A percentile compares a stretch with the other conserved stretches of the same genome.
These are phyloP conservation scores for Blastocystis sp. DNA, from an alignment of 352 stramenopile genomes.

Conservation along the genomic window DNA sequence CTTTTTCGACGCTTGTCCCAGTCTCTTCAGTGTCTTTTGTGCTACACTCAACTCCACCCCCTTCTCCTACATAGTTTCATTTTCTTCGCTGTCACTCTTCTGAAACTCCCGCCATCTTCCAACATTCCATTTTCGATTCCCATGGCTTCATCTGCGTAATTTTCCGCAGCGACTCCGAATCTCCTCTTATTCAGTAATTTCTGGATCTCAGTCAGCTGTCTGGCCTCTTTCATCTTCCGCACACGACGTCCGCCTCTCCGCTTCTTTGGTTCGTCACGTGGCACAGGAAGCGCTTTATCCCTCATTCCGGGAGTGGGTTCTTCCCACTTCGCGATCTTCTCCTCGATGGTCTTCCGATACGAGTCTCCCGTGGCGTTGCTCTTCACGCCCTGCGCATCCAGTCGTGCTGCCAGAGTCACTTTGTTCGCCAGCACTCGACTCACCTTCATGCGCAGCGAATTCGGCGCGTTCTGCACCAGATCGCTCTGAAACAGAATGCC, in stretches of 20 bases:
- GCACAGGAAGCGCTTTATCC: slow-evolving; percentile 90
- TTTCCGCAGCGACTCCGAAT: slow-evolving; percentile 83
- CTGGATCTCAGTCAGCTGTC: slow-evolving; percentile 92
- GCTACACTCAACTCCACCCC: background rate
- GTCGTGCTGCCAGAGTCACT: slow-evolving; percentile 80
- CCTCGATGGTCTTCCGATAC: slow-evolving; percentile 81
- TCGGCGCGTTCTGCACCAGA: slow-evolving; percentile 81
- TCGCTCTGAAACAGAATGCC: slow-evolving; percentile 87
- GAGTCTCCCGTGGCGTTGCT: slow-evolving; percentile 70
- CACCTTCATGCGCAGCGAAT: slow-evolving; percentile 84
- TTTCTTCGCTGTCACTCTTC: slow-evolving; percentile 51
- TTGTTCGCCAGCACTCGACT: slow-evolving; percentile 81
- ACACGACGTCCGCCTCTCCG: slow-evolving; percentile 84
- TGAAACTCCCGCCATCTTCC: slow-evolving; percentile 67
- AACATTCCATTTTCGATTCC: slow-evolving; percentile 86
- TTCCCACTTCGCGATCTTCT: slow-evolving; percentile 92
- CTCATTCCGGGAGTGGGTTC: slow-evolving; percentile 90
- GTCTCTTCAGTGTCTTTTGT: slow-evolving; percentile 26
- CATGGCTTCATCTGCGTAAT: slow-evolving; percentile 97
- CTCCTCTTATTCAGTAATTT: slow-evolving; percentile 89
- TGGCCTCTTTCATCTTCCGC: slow-evolving; percentile 90
- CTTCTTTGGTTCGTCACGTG: slow-evolving; percentile 86
- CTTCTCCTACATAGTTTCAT: slow-evolving; percentile 59
- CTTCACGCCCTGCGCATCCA: slow-evolving; percentile 79
- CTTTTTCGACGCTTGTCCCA: background rate